Evolutionary conservation across 148 eudicot species (phyloP).

Genomic region (Agrostemma githago): DNA sequence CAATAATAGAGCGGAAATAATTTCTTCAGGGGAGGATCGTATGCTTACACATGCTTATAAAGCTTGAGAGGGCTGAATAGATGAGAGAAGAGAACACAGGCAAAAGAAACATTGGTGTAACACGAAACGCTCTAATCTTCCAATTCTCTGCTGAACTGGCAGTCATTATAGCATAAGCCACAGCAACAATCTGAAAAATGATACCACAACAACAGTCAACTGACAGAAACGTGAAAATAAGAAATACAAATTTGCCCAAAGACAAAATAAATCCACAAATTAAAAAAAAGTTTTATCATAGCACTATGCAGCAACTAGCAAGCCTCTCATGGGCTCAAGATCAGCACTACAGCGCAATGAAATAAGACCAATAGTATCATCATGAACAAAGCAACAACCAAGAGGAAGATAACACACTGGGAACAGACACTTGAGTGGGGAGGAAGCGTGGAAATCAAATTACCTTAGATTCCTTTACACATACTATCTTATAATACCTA

Average conservation of each 20-base stretch:
- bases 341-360: not conserved
- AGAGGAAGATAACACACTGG: not conserved
- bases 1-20: not conserved
- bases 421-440: not conserved
- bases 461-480: not conserved
- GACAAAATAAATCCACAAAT: not conserved
- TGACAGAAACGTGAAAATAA: not conserved
- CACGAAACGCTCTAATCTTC: slow-evolving; percentile 75
- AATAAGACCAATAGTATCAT: not conserved
- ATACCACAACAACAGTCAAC: slow-evolving; percentile 15
- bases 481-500: not conserved
- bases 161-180: slow-evolving; percentile 79
- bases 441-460: not conserved
- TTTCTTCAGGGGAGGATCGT: not conserved
- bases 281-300: not conserved
- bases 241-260: not conserved
- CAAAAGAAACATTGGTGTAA: slow-evolving; percentile 87
- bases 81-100: slow-evolving; percentile 53
- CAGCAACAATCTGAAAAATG: slow-evolving; percentile 63
- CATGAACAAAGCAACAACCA: not conserved
- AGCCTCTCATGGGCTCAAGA: not conserved
- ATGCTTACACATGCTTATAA: slow-evolving; percentile 65
- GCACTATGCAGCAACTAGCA: not conserved
- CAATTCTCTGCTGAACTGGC: slow-evolving; percentile 66
- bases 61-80: slow-evolving; percentile 50